Evolutionary conservation across 768 basidiomycete species (phyloP).

Genomic region (Tricholoma saponaceum): DNA sequence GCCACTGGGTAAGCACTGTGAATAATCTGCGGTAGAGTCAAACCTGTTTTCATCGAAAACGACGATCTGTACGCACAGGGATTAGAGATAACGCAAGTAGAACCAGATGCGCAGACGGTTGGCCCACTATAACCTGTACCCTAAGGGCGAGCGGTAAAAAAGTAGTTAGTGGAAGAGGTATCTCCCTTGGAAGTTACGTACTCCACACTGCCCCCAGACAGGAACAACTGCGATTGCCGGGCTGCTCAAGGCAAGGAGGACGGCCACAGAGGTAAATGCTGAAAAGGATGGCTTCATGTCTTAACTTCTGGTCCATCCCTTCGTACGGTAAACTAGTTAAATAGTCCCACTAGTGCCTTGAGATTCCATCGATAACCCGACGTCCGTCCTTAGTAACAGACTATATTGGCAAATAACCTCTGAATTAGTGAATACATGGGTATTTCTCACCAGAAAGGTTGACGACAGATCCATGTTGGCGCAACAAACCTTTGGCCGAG

Average conservation of each 20-base stretch:
- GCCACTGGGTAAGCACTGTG: constrained; percentile 42
- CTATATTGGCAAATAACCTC: not conserved
- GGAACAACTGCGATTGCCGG: constrained; percentile 27
- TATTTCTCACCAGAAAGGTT: not conserved
- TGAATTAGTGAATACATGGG: not conserved
- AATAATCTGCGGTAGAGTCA: constrained; percentile 32
- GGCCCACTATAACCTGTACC: constrained; percentile 40
- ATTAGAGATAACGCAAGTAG: constrained; percentile 37
- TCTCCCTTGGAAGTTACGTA: constrained; percentile 17
- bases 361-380: constrained; percentile 27
- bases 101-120: constrained; percentile 42
- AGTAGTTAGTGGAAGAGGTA: not conserved
- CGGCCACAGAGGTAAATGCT: constrained; percentile 28
- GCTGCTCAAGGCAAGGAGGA: constrained; percentile 24
- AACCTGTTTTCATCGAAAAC: not conserved
- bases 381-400: constrained; percentile 17
- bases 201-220: constrained; percentile 52
- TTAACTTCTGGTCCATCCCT: not conserved
- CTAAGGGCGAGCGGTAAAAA: constrained; percentile 10
- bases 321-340: constrained; percentile 2
- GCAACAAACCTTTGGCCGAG: not conserved
- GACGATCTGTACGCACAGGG: constrained; percentile 28
- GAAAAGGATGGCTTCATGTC: constrained; percentile 27
- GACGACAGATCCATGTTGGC: not conserved
- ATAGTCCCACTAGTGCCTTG: not conserved